phyloP scores from a whole-genome alignment of 2,329 filamentous ascomycete genomes.

The Penicillium glabrum region DNA sequence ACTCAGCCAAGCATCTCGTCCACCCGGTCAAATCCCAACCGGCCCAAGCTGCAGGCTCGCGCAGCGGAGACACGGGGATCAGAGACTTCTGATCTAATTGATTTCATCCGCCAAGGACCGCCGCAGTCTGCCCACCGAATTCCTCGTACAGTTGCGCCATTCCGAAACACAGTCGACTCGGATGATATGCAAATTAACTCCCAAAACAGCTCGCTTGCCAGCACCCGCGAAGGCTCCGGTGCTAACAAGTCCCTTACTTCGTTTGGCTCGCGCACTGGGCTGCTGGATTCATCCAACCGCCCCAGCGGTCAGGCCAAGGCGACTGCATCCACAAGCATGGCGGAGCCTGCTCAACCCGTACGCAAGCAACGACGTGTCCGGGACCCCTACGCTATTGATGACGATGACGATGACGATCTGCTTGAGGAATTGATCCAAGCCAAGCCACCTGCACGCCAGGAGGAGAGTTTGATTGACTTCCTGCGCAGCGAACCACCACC shows the following conservation, averaged over 20 bases:
- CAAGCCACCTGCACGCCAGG: slow-evolving; percentile 36
- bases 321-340: slow-evolving; percentile 13
- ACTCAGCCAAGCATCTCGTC: slow-evolving; percentile 15
- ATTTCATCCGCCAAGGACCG: slow-evolving; percentile 90
- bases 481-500: slow-evolving; percentile 47
- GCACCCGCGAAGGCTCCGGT: slow-evolving; percentile 54
- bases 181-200: slow-evolving; percentile 61
- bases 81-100: slow-evolving; percentile 83
- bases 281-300: slow-evolving; percentile 51
- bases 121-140: slow-evolving; percentile 69
- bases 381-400: slow-evolving; percentile 92
- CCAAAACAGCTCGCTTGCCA: slow-evolving; percentile 37
- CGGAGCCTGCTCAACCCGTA: slow-evolving; percentile 56
- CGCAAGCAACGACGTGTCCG: slow-evolving; percentile 75
- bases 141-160: slow-evolving; percentile 78
- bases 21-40: slow-evolving; percentile 24
- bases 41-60: slow-evolving; percentile 65
- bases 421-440: slow-evolving; percentile 35
- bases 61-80: slow-evolving; percentile 64
- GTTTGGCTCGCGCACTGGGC: slow-evolving; percentile 70
- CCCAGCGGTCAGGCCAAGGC: slow-evolving; percentile 25
- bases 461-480: slow-evolving; percentile 52
- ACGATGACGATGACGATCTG: slow-evolving; percentile 62
- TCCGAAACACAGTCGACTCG: slow-evolving; percentile 81
- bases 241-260: slow-evolving; percentile 55